Percentiles rank a stretch among this genome's conserved stretches.
Conservation (phyloP, 1,284 basidiomycete species). For the Fomes fomentarius region DNA sequence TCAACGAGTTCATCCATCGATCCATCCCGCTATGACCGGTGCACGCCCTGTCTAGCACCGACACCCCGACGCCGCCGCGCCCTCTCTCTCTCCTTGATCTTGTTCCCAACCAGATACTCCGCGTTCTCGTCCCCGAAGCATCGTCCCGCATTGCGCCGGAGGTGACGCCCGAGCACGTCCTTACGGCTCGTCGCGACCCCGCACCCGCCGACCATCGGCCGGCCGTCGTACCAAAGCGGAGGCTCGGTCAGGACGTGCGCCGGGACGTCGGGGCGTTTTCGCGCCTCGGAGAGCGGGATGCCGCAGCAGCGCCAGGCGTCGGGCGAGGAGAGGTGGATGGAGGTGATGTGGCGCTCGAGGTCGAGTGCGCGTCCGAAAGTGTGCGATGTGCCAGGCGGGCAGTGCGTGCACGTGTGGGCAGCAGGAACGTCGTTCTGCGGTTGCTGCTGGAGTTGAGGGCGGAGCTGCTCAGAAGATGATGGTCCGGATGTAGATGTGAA, state of each 20-base stretch:
- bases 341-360: conserved; percentile 10
- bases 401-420: neutral
- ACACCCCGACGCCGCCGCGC: too few species aligned
- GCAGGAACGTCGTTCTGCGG: too few species aligned
- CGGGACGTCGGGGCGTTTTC: neutral
- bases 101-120: neutral
- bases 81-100: neutral
- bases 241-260: neutral
- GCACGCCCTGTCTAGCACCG: too few species aligned
- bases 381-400: neutral
- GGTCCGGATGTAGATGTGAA: too few species aligned
- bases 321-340: conserved; percentile 7
- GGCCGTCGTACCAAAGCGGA: neutral
- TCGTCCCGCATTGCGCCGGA: conserved; percentile 9
- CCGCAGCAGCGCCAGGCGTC: conserved; percentile 15
- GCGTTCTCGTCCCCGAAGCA: conserved; percentile 5
- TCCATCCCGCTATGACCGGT: too few species aligned
- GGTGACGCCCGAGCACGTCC: conserved; percentile 30
- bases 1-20: too few species aligned
- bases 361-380: conserved; percentile 10
- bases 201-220: conserved; percentile 29
- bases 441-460: neutral
- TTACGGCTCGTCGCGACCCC: conserved; percentile 20
- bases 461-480: neutral
- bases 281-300: conserved; percentile 20